Conservation (phyloP, 345 rosid species). For the Boechera divaricarpa region DNA sequence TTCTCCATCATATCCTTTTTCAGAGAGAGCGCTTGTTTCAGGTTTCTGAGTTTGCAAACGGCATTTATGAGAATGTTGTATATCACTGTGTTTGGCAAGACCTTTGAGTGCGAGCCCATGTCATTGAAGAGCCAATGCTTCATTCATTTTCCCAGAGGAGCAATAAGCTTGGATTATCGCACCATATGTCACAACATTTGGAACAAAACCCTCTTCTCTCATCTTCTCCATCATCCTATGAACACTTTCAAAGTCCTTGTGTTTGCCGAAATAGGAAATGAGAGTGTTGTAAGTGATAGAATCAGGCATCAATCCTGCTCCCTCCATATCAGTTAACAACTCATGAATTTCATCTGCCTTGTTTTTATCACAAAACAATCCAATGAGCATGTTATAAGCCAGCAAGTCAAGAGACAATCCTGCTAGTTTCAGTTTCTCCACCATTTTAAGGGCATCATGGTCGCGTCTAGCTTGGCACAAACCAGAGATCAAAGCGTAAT, state of each 20-base stretch:
- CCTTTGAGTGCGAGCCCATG: constrained; percentile 50
- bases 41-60: constrained; percentile 56
- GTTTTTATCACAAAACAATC: constrained; percentile 60
- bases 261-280: constrained; percentile 57
- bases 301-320: constrained; percentile 56
- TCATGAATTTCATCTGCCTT: constrained; percentile 55
- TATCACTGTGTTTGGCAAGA: constrained; percentile 62
- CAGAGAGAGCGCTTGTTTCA: constrained; percentile 52
- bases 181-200: constrained; percentile 64
- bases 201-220: constrained; percentile 52
- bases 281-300: constrained; percentile 60
- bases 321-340: constrained; percentile 62
- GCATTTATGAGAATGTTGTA: constrained; percentile 69
- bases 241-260: constrained; percentile 49
- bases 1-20: constrained; percentile 65
- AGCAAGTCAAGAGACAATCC: constrained; percentile 57
- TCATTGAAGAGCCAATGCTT: constrained; percentile 63
- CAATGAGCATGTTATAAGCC: constrained; percentile 63
- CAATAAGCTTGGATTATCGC: constrained; percentile 65
- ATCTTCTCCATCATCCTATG: constrained; percentile 53
- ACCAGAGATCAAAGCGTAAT: constrained; percentile 60
- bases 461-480: constrained; percentile 66
- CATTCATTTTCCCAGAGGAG: constrained; percentile 50
- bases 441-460: constrained; percentile 53
- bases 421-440: constrained; percentile 53